Evolutionary conservation across 495 filamentous ascomycete genomes (phyloP).

Genomic region (Aspergillus diversus): DNA sequence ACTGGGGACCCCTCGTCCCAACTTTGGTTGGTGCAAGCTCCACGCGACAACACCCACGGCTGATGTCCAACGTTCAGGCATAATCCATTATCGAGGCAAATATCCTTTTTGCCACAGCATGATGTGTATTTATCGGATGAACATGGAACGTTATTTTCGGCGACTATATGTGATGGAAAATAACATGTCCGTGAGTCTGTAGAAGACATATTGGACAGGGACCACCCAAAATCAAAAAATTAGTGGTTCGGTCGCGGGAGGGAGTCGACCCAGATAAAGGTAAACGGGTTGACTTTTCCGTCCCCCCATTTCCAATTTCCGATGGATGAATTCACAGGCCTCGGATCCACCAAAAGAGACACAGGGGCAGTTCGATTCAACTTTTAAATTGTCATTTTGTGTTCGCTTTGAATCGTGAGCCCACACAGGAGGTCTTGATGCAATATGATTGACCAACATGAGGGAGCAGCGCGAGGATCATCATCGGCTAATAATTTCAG

Average conservation of each 20-base stretch:
- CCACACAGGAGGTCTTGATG: too few species aligned
- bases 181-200: constrained; percentile 30
- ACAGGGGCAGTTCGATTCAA: too few species aligned
- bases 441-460: too few species aligned
- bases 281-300: background rate
- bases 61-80: constrained; percentile 29
- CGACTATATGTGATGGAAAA: constrained; percentile 25
- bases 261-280: background rate
- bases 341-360: too few species aligned
- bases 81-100: constrained; percentile 59
- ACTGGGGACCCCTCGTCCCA: constrained; percentile 26
- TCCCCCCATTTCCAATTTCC: background rate
- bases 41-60: constrained; percentile 27
- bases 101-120: constrained; percentile 71
- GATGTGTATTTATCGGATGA: constrained; percentile 61
- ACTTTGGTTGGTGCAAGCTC: constrained; percentile 32
- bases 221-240: background rate
- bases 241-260: background rate
- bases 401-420: too few species aligned
- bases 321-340: too few species aligned
- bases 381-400: too few species aligned
- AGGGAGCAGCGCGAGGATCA: too few species aligned
- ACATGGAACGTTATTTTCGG: constrained; percentile 30
- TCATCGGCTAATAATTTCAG: too few species aligned
- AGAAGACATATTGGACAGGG: background rate